Percentiles rank a stretch among this genome's conserved stretches.
phyloP scores from a whole-genome alignment of 1,284 basidiomycete species.

The Trichosporon sp. region DNA sequence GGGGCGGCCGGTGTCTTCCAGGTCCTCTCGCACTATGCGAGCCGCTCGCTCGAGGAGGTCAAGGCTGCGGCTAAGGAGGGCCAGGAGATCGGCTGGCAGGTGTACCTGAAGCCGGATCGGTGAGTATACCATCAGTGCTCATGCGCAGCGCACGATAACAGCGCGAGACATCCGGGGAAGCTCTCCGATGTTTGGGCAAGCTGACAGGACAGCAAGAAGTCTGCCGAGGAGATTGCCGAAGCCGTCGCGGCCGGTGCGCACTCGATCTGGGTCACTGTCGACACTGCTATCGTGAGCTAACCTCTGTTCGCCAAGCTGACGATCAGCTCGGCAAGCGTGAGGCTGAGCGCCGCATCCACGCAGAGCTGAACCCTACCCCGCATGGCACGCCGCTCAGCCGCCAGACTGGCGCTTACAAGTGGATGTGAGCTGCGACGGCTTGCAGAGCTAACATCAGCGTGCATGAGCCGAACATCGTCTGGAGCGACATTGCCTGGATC shows the following conservation, averaged over 20 bases:
- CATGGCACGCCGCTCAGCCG: constrained; percentile 14
- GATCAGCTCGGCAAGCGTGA: constrained; percentile 22
- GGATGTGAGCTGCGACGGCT: not conserved
- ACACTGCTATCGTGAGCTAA: constrained; percentile 43
- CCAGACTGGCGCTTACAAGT: not conserved
- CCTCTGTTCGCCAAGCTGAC: constrained; percentile 10
- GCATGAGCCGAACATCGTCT: constrained; percentile 21
- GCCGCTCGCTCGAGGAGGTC: constrained; percentile 49
- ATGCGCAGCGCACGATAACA: not conserved
- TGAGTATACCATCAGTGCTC: too few relatives aligned
- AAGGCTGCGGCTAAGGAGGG: constrained; percentile 34
- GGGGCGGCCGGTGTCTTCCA: constrained; percentile 44
- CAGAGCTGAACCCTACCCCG: constrained; percentile 15
- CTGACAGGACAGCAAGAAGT: constrained; percentile 31
- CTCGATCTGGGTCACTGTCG: constrained; percentile 51
- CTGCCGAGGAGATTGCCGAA: constrained; percentile 44
- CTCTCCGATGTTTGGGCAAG: too few relatives aligned
- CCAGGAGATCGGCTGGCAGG: constrained; percentile 37
- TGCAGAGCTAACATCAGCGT: not conserved
- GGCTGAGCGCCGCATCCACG: constrained; percentile 14
- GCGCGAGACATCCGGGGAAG: not conserved
- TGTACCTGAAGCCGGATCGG: constrained; percentile 37
- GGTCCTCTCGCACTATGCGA: constrained; percentile 49
- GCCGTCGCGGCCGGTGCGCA: constrained; percentile 43
- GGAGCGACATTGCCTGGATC: constrained; percentile 51